Conservation (phyloP, 371 early-diverging fungal genomes). For the Smittium mucronatum region DNA sequence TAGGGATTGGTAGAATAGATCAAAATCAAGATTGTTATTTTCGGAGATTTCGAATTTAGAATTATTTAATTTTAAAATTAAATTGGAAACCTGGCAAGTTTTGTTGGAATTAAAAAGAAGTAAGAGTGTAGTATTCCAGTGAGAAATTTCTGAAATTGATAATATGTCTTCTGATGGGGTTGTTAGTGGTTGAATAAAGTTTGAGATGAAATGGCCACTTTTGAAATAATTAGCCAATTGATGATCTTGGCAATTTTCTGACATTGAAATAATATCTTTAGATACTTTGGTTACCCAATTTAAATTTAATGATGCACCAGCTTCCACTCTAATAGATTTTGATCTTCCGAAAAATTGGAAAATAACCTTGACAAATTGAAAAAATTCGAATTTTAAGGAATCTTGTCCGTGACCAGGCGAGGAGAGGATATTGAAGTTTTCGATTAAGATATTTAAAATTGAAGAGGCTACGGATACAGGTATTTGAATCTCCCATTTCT, state of each 20-base stretch:
- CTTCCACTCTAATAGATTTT: background rate
- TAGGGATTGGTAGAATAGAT: background rate
- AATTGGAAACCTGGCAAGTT: no score
- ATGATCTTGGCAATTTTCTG: background rate
- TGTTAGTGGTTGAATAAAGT: background rate
- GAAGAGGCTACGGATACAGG: background rate
- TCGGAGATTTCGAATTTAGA: background rate
- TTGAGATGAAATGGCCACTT: background rate
- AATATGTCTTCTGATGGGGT: background rate
- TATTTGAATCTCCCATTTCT: constrained; percentile 3
- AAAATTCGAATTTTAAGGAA: background rate
- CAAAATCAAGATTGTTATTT: background rate
- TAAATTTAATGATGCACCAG: background rate
- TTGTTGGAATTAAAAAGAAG: background rate
- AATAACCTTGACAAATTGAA: background rate
- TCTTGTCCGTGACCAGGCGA: background rate
- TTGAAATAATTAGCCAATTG: background rate
- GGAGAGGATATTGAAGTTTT: no score
- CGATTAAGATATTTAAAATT: background rate
- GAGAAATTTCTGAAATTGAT: background rate
- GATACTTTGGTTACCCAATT: background rate
- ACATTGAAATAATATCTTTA: background rate
- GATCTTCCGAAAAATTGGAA: background rate
- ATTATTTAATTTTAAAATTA: no score
- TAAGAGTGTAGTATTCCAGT: background rate